Evolutionary conservation across 2,329 filamentous ascomycete species (phyloP).

Genomic region (Cercospora berteroae): DNA sequence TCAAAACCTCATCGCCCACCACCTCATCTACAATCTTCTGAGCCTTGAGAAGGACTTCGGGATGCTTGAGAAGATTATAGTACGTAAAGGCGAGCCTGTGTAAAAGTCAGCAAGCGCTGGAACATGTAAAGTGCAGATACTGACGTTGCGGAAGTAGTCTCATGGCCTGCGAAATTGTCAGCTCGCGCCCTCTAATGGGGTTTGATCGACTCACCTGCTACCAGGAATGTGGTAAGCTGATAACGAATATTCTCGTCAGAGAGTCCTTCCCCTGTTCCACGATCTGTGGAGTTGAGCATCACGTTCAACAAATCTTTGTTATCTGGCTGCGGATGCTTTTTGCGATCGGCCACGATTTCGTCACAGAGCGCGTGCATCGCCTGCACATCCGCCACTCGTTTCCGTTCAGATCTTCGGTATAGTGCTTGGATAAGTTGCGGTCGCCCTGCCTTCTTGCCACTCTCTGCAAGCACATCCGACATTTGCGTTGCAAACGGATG

Average conservation of each 20-base stretch:
- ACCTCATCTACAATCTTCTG: slow-evolving; percentile 56
- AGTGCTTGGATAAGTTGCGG: slow-evolving; percentile 4
- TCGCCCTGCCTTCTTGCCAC: slow-evolving; percentile 45
- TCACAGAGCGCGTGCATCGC: slow-evolving; percentile 17
- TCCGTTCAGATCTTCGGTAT: neutral
- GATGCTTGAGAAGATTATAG: slow-evolving; percentile 54
- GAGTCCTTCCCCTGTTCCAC: slow-evolving; percentile 59
- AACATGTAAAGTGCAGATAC: neutral
- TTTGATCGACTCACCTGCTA: slow-evolving; percentile 40
- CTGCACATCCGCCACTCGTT: slow-evolving; percentile 8
- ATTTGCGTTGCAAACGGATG: slow-evolving; percentile 69
- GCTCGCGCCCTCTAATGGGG: neutral
- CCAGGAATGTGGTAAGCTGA: slow-evolving; percentile 68
- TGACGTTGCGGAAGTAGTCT: slow-evolving; percentile 13
- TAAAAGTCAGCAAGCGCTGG: neutral
- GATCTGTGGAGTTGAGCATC: slow-evolving; percentile 59
- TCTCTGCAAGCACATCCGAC: slow-evolving; percentile 60
- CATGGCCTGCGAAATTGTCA: neutral
- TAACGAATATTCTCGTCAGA: slow-evolving; percentile 62
- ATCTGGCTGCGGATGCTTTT: slow-evolving; percentile 15
- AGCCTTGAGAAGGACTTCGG: slow-evolving; percentile 48
- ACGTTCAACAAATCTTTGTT: slow-evolving; percentile 58
- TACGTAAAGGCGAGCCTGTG: slow-evolving; percentile 43
- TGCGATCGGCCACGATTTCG: slow-evolving; percentile 17
- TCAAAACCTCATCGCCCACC: slow-evolving; percentile 48